These are phyloP conservation scores for Sugiyamaella valdiviana DNA, from an alignment of 805 yeast species.

Conservation along the genomic window DNA sequence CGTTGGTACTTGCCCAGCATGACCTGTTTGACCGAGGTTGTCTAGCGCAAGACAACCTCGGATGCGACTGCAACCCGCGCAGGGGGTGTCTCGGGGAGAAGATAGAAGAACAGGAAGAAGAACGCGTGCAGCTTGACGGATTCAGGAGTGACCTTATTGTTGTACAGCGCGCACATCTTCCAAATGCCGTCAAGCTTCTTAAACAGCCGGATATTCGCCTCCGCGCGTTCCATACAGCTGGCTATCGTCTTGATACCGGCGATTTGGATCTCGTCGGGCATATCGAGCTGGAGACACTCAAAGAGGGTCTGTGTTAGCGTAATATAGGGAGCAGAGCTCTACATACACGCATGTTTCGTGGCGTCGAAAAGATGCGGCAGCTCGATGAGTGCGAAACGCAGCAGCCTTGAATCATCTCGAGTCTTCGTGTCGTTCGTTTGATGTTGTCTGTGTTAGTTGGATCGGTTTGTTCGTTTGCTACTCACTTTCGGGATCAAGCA, in stretches of 20 bases:
- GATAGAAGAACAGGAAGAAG: constrained; percentile 63
- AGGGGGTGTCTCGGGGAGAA: constrained; percentile 50
- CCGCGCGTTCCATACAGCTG: constrained; percentile 51
- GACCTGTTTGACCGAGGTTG: constrained; percentile 41
- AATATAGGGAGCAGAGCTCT: neutral
- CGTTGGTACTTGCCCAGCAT: constrained; percentile 38
- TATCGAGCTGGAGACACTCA: constrained; percentile 21
- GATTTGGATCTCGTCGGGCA: constrained; percentile 28
- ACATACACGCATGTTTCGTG: constrained; percentile 32
- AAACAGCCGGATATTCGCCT: constrained; percentile 51
- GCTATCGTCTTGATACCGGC: constrained; percentile 49
- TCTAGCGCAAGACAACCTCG: constrained; percentile 30
- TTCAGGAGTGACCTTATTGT: constrained; percentile 38
- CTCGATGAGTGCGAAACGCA: constrained; percentile 53
- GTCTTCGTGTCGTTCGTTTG: constrained; percentile 9
- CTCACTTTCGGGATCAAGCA: neutral
- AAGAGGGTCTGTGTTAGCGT: constrained; percentile 22
- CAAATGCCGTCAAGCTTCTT: constrained; percentile 53
- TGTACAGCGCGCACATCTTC: constrained; percentile 43
- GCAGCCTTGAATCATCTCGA: constrained; percentile 51
- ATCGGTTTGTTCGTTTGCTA: neutral
- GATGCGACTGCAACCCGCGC: constrained; percentile 11
- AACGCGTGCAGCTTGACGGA: constrained; percentile 55
- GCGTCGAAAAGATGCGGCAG: constrained; percentile 43
- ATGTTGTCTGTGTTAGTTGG: neutral